Base-by-base conservation (phyloP, 306 rosid genomes). In the Hippophae tibetana region DNA sequence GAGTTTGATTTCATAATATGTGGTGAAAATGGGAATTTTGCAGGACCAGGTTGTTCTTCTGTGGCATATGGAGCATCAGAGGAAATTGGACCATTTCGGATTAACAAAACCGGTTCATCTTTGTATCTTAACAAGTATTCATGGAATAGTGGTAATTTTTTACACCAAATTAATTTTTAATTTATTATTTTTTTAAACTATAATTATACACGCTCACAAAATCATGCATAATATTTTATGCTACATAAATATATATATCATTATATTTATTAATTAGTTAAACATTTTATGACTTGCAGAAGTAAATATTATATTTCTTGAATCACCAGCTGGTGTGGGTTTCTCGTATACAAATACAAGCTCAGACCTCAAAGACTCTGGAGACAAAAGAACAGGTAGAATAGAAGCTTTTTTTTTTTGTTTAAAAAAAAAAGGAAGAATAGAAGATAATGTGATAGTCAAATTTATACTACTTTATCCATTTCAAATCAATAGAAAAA, bases 301-400 rank as follows among this genome's bases (percentile, higher is more conserved):
- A 58, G 94, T 90, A 69, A 85, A 89, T 77, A 50, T 85, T 47
- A 69, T 89, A 26, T 89, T 89, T 69, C 89, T 89, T 65, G 96
- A 89, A 76, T 89, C 96, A 0, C 96, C 94, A 47, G 96, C 88
- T 60, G 97, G 97, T 50, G 97, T 89, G 63, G 97, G 97, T 48
- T 89, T 89, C 80, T 89, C 97, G 11, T 89, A 89, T 67, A 71
- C 97, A 53, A 89, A 89, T 57, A 89, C 85, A 56, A 83, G 79
- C 69, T 79, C 88, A 6, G 80, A 89, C 74, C 95, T 85, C 46
- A 62, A 50, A 62, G 74, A 78, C 68, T 67, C 84, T 5, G 97
- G 97, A 31, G 97, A 89, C 82, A 75, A 67, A 52, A 76, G 85
- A 38, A 85, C 97, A 44, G 95, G 95, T 81, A 73, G 3, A n/a